Base-by-base conservation (phyloP, 169 alveolate genomes). In the Besnoitia besnoiti region DNA sequence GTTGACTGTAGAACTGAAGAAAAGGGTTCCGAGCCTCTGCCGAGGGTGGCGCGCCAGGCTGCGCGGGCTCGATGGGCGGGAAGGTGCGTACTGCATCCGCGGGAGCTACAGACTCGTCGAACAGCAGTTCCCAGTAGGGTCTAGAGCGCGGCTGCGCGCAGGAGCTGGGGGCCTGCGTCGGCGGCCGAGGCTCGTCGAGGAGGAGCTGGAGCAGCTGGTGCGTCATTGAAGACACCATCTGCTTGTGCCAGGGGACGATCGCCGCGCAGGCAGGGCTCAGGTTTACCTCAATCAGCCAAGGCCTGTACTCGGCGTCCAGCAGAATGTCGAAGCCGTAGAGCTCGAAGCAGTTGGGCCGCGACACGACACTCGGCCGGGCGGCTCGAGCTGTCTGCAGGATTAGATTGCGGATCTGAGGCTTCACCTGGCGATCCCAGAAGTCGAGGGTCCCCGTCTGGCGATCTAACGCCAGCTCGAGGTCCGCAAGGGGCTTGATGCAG, bases 281-380 rank as follows among this genome's bases (percentile, higher is more conserved):
- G 96, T 98, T 98, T 10, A 98, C 98, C 94, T 98, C 99, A 89
- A 98, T 93, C 75, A 98, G 95, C 99, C 99, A 98, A 8, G 99
- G 99, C 62, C 97, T 97, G 76, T 97, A 94, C 75, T 96, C 96
- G 35, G 94, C 96, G 93, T 98, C 99, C 46, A 98, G 95, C 50
- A 98, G 95, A 39, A 98, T 96, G 95, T 98, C 99, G 95, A 97
- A 98, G n/a, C 99, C 99, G 95, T 97, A 98, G 42, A 97, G 91
- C 91, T 98, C 98, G 90, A 96, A 96, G 91, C 96, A 94, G 92
- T 91, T 94, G 93, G 79, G 97, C 97, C 89, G 96, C 95, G 91
- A 93, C 94, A 85, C 95, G 87, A 67, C 97, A 89, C 24, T 95
- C 92, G 90, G 94, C 21, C 90, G 42, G 50, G 85, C 94, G 27